Evolutionary conservation across 805 yeast genomes (phyloP), one percentile per base, ranked within the genome.

Genomic region (Saccharomycopsis fodiens): DNA sequence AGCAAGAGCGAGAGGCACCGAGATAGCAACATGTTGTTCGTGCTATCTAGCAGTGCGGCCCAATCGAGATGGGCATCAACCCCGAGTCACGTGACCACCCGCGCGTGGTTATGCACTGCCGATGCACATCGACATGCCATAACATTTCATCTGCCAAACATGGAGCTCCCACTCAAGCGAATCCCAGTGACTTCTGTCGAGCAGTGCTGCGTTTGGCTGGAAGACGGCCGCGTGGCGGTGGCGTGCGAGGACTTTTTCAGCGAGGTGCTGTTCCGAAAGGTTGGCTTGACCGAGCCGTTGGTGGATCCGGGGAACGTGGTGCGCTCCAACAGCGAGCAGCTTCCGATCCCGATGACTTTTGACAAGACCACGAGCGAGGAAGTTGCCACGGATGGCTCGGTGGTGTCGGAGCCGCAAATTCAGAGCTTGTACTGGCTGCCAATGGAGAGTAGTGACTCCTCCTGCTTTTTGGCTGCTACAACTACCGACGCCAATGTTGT

Each of bases 401-500:
- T 19, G 17, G 29, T 29, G 36, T 35, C 42, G 8, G 51, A 47
- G 15, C 27, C 36, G n/a, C 20, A 22, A 3, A 20, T 39, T 3
- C 22, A 31, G 13, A 15, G 31, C 8, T 13, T 42, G 3, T 32
- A 29, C 13, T 47, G 51, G 51, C 44, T 48, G 13, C 39, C 45
- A 3, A 21, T 20, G 12, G 39, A 37, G n/a, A 21, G 3, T 20
- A n/a, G 36, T 3, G 22, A 40, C 20, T 31, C 12, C 16, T 19
- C 19, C 7, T 39, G 41, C 15, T 29, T 29, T 3, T 37, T 47
- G 13, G 45, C 45, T 1, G 48, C 25, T 19, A n/a, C 44, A 3
- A 44, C 51, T 8, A 44, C 39, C 15, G 48, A 43, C 23, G 19
- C 27, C 10, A 44, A 44, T 19, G 39, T 44, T 22, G n/a, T 34